Evolutionary conservation across 2,329 filamentous ascomycete species (phyloP), one percentile per base, ranked within the genome.

Genomic region (Aspergillus piperis): DNA sequence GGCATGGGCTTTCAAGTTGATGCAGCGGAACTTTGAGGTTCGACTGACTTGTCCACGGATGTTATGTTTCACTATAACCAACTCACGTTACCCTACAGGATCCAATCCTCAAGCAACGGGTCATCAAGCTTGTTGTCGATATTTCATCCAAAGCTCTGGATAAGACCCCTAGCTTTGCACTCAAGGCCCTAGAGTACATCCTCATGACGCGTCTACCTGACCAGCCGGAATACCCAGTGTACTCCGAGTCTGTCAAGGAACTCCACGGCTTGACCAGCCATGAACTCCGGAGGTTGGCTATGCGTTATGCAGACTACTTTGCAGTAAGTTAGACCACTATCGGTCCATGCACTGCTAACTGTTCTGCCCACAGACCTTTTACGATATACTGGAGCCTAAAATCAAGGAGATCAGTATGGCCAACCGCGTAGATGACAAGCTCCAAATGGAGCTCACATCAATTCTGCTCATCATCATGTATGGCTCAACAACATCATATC

Each of bases 381-480:
- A 97, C 73, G 90, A 94, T 60, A 87, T 95, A 67, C 85, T 99
- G 27, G 91, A 96, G 73, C 83, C 83, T 39, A 92, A 92, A 70
- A 88, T 98, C 61, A 89, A 89, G 61, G 90, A 94, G 62, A 77
- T 73, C 88, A 96, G 80, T 84, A 90, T 72, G 82, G 87, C 63
- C 86, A 90, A 51, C 86, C 90, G 30, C 84, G 85, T 57, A 79
- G 94, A 97, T 70, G 89, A 94, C 69, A 92, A 93, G 71, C 86
- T 93, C 32, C 87, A 91, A 59, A 88, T 95, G 70, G 91, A 93
- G 1, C 93, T 96, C 70, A 90, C 88, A 67, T 94, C 92, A 8
- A 94, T 98, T 64, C 82, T 98, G 0, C 96, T 99, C 73, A 95
- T 96, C 61, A 95, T 99, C 63, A 89, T 95, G 86, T 90, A 79